These are phyloP conservation scores for Sclerotiophoma versabilis DNA, from an alignment of 2,329 filamentous ascomycete species.

Conservation along the genomic window DNA sequence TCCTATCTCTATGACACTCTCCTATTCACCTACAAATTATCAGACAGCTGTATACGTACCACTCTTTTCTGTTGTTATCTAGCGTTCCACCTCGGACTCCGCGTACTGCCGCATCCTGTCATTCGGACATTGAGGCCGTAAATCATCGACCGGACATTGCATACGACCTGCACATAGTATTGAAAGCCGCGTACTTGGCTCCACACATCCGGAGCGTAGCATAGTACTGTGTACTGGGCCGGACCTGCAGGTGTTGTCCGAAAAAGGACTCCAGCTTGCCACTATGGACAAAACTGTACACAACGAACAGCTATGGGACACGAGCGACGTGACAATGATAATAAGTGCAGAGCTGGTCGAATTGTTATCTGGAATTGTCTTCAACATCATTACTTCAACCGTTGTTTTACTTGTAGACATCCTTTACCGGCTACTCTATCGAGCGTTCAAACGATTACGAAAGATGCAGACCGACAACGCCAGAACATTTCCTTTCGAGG, in stretches of 20 bases:
- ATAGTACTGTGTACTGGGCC: conserved; percentile 7
- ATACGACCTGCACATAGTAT: not conserved
- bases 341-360: not conserved
- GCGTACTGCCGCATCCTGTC: not conserved
- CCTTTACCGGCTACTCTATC: conserved; percentile 18
- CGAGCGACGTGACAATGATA: not conserved
- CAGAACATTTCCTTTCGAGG: conserved; percentile 38
- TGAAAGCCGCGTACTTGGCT: conserved; percentile 1
- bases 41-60: not conserved
- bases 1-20: not conserved
- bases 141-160: conserved; percentile 5
- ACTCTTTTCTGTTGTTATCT: not conserved
- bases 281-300: conserved; percentile 5
- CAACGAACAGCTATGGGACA: not conserved
- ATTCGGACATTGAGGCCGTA: conserved; percentile 10
- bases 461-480: conserved; percentile 29
- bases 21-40: not conserved
- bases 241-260: conserved; percentile 9
- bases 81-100: not conserved
- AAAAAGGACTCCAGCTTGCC: not conserved
- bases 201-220: not conserved
- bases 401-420: conserved; percentile 18
- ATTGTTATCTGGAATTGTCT: not conserved
- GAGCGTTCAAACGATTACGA: conserved; percentile 20
- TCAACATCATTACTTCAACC: not conserved